Evolutionary conservation across 139 green algal genomes (phyloP), one percentile per base, ranked within the genome.

Genomic region (Tetradesmus obliquus): DNA sequence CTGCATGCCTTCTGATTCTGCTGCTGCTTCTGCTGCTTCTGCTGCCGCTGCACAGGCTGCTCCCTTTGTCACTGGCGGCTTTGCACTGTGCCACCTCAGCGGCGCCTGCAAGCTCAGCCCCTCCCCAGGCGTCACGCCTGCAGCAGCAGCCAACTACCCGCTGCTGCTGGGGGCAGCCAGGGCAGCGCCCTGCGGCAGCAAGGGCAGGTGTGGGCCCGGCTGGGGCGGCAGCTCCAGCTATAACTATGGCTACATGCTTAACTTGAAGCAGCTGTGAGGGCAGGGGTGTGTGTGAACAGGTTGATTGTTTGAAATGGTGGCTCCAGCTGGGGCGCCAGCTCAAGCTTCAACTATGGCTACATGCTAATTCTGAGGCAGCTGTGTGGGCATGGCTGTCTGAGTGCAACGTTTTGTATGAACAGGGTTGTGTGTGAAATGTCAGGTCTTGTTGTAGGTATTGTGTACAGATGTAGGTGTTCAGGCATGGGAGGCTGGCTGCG

Each of bases 201-300:
- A 71, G 60, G n/a, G 72, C 72, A 81, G 72, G 72, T 81, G 72
- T 45, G 22, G 72, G 9, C 13, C 19, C 72, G 51, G 72, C 72
- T 81, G 8, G 22, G 72, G 72, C 72, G 51, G 22, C 22, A 53
- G 22, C 72, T 81, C 7, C 8, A 2, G 82, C 32, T 89, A 82
- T 53, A 2, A 89, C 32, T 89, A 82, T 53, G 84, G 84, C 32
- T 89, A 81, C 32, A 57, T 55, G 24, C 12, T 79, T 7, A 88
- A 79, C 45, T 13, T 53, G 45, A 22, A 53, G 22, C 84, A 88
- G 57, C 57, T 76, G 22, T 88, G 60, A 71, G 60, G 60, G 10
- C 57, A 66, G 57, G 9, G 71, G 17, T 12, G 5, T 79, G 71
- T 7, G 71, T 79, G 71, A 79, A 79, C 32, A 45, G 32, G 32